Conservation (phyloP, 805 yeast species). For the Clavispora santaluciae region DNA sequence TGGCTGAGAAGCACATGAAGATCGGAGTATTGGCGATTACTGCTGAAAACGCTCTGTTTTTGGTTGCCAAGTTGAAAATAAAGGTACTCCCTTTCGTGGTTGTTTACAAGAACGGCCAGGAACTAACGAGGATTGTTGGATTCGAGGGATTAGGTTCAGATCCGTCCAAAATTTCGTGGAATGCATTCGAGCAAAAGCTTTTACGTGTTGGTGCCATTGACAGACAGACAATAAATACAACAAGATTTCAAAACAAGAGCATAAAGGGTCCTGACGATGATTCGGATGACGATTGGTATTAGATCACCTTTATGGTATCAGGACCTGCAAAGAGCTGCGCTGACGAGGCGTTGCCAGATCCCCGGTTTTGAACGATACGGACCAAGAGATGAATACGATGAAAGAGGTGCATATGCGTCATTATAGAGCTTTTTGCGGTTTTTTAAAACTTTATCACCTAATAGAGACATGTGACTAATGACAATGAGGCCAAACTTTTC, state of each 20-base stretch:
- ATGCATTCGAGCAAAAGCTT: constrained; percentile 40
- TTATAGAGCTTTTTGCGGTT: constrained; percentile 7
- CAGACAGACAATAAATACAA: constrained; percentile 28
- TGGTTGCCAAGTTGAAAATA: constrained; percentile 57
- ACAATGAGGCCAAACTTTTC: too few species aligned
- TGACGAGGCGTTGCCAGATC: neutral
- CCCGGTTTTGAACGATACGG: neutral
- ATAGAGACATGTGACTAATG: neutral
- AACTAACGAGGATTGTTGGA: constrained; percentile 59
- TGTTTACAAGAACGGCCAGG: constrained; percentile 56
- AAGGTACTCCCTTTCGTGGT: constrained; percentile 70
- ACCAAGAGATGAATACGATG: neutral
- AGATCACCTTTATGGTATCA: neutral
- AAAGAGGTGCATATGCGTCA: neutral
- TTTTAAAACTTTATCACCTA: constrained; percentile 13
- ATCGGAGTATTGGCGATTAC: constrained; percentile 50
- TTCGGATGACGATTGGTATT: constrained; percentile 18
- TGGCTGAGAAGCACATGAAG: constrained; percentile 56
- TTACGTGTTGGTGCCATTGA: constrained; percentile 23
- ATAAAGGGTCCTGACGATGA: constrained; percentile 25
- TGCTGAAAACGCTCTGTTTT: constrained; percentile 67
- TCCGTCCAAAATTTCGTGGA: constrained; percentile 43
- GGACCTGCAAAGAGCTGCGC: neutral
- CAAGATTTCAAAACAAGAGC: constrained; percentile 11
- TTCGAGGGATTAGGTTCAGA: constrained; percentile 54